phyloP scores from a whole-genome alignment of 1,284 basidiomycete species.

The Prillingera fragicola region DNA sequence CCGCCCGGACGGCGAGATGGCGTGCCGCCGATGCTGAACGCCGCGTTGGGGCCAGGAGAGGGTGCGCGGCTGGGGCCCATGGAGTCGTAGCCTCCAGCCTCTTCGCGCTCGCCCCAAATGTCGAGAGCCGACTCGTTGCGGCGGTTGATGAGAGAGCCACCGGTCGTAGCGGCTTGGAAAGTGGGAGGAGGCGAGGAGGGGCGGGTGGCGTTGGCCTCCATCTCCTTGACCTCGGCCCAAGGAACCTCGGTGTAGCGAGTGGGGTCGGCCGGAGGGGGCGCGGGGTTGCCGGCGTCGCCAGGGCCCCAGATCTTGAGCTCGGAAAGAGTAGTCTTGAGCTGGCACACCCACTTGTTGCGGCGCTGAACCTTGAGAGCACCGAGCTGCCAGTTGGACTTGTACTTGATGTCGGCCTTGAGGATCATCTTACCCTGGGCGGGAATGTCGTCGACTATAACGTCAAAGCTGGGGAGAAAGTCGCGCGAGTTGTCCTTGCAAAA shows the following conservation, averaged over 20 bases:
- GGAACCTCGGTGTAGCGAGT: constrained; percentile 65
- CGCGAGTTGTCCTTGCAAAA: constrained; percentile 67
- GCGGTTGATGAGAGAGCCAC: constrained; percentile 26
- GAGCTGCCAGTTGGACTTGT: constrained; percentile 85
- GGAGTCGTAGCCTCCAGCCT: constrained; percentile 13
- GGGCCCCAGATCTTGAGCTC: constrained; percentile 73
- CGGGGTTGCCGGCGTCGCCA: constrained; percentile 58
- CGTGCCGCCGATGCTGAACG: constrained; percentile 5
- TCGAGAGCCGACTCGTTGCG: constrained; percentile 40
- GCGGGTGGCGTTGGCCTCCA: constrained; percentile 35
- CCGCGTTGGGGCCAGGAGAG: constrained; percentile 7
- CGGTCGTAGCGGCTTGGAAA: constrained; percentile 38
- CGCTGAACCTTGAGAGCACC: constrained; percentile 64
- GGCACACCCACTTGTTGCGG: constrained; percentile 86
- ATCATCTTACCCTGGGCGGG: constrained; percentile 74
- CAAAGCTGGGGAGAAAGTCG: constrained; percentile 69
- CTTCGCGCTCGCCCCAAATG: constrained; percentile 35
- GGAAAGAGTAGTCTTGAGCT: constrained; percentile 64
- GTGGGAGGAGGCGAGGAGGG: constrained; percentile 38
- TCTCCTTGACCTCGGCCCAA: constrained; percentile 58
- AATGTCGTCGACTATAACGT: constrained; percentile 61
- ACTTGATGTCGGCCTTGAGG: constrained; percentile 70
- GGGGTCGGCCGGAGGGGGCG: constrained; percentile 52
- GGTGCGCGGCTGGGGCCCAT: constrained; percentile 18
- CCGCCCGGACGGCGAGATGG: constrained; percentile 3